phyloP scores from a whole-genome alignment of 345 rosid genomes.

The Microthlaspi erraticum region DNA sequence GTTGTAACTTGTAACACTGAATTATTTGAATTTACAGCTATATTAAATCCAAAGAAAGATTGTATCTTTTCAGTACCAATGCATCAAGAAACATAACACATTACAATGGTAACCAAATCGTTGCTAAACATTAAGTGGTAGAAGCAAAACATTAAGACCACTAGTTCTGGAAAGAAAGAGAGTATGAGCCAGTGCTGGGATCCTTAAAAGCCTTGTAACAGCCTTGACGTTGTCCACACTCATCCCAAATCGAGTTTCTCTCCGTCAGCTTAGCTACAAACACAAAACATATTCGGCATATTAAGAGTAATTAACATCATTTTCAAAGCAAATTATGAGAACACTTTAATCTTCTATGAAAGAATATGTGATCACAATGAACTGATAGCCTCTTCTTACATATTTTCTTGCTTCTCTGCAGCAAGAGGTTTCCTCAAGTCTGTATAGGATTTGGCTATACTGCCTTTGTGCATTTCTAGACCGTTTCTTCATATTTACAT shows the following conservation, averaged over 20 bases:
- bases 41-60: neutral
- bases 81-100: slow-evolving; percentile 8
- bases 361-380: slow-evolving; percentile 21
- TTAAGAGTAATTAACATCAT: neutral
- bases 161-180: slow-evolving; percentile 69
- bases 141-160: slow-evolving; percentile 24
- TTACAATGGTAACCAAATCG: too few relatives aligned
- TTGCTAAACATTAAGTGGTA: slow-evolving; percentile 24
- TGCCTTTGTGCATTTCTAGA: slow-evolving; percentile 88
- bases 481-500: slow-evolving; percentile 77
- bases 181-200: slow-evolving; percentile 92
- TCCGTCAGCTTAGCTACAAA: slow-evolving; percentile 83
- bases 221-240: slow-evolving; percentile 93
- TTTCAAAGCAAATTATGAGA: neutral
- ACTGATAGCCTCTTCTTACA: slow-evolving; percentile 97
- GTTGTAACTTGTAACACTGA: slow-evolving; percentile 32
- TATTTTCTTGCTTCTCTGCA: slow-evolving; percentile 85
- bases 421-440: slow-evolving; percentile 92
- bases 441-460: slow-evolving; percentile 74
- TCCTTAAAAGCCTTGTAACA: too few relatives aligned
- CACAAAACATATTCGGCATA: neutral
- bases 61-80: neutral
- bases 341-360: neutral
- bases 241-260: slow-evolving; percentile 89
- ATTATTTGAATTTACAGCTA: slow-evolving; percentile 39